phyloP scores from a whole-genome alignment of 2,329 filamentous ascomycete genomes.

The Stachybotrys elegans region DNA sequence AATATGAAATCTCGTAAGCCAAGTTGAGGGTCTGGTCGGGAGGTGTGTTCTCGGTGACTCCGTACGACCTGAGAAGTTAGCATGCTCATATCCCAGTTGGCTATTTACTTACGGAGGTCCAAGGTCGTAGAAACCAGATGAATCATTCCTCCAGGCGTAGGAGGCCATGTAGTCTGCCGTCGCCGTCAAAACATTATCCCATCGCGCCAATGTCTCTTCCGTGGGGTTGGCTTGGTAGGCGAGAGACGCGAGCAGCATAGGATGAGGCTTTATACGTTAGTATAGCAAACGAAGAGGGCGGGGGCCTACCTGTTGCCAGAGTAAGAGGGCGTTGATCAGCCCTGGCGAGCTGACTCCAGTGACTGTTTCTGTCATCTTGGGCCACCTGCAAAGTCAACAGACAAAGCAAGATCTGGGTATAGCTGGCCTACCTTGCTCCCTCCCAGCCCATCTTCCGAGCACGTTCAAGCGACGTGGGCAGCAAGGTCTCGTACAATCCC shows the following conservation, averaged over 20 bases:
- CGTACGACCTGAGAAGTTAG: constrained; percentile 35
- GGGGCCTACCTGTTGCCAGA: constrained; percentile 46
- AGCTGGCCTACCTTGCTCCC: constrained; percentile 32
- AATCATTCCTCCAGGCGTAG: constrained; percentile 49
- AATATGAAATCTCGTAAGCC: constrained; percentile 57
- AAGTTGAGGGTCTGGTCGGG: constrained; percentile 53
- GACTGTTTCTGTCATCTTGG: constrained; percentile 26
- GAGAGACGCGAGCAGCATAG: constrained; percentile 54
- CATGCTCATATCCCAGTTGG: not conserved
- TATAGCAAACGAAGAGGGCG: not conserved
- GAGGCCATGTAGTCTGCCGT: constrained; percentile 56
- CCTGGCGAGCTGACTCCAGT: constrained; percentile 32
- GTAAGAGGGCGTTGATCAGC: constrained; percentile 55
- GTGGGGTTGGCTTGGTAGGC: constrained; percentile 21
- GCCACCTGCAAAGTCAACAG: constrained; percentile 34
- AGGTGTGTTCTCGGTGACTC: constrained; percentile 50
- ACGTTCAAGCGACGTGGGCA: constrained; percentile 29
- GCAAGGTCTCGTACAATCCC: constrained; percentile 41
- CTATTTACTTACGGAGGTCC: constrained; percentile 32
- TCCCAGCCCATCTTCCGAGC: constrained; percentile 35
- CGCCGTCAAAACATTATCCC: constrained; percentile 46
- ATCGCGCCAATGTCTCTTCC: constrained; percentile 38
- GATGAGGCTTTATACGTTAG: constrained; percentile 38
- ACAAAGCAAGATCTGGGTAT: not conserved
- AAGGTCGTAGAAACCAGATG: constrained; percentile 45